A percentile compares a stretch with the other conserved stretches of the same genome.
phyloP scores from a whole-genome alignment of 108 stramenopile species.

The Epipyxis sp. region DNA sequence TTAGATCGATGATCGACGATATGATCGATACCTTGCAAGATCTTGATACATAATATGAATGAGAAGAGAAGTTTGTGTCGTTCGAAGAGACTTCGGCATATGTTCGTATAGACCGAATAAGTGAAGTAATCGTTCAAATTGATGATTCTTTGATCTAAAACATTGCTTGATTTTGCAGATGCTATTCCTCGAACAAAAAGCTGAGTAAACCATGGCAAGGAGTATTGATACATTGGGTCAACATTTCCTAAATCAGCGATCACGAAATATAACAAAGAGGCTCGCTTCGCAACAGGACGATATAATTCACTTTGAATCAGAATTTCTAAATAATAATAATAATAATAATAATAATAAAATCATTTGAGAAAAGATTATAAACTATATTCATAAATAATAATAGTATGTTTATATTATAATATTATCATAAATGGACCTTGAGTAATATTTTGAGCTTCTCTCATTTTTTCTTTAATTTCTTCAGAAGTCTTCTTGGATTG shows the following conservation, averaged over 20 bases:
- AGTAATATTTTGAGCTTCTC: conserved; percentile 59
- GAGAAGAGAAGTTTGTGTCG: conserved; percentile 66
- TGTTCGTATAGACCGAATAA: conserved; percentile 56
- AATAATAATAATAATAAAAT: too few species aligned
- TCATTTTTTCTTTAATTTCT: conserved; percentile 63
- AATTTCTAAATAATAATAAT: conserved; percentile 61
- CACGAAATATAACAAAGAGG: conserved; percentile 61
- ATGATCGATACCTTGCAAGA: conserved; percentile 53
- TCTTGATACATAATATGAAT: conserved; percentile 60
- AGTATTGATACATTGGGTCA: conserved; percentile 72
- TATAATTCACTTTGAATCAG: conserved; percentile 57
- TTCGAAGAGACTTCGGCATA: conserved; percentile 66
- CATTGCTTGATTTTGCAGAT: conserved; percentile 46
- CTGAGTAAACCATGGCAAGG: conserved; percentile 56
- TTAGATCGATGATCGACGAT: too few species aligned
- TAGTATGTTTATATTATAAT: too few species aligned
- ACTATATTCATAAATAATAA: too few species aligned
- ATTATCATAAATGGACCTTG: too few species aligned
- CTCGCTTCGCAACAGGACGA: conserved; percentile 62
- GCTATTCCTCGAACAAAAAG: conserved; percentile 54
- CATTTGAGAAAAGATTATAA: too few species aligned
- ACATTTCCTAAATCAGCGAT: conserved; percentile 57
- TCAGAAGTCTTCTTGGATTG: conserved; percentile 56
- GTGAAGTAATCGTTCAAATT: conserved; percentile 63
- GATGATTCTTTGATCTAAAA: conserved; percentile 47